Evolutionary conservation across 371 early-diverging fungal species (phyloP).

Genomic region (Umbelopsis sp.): DNA sequence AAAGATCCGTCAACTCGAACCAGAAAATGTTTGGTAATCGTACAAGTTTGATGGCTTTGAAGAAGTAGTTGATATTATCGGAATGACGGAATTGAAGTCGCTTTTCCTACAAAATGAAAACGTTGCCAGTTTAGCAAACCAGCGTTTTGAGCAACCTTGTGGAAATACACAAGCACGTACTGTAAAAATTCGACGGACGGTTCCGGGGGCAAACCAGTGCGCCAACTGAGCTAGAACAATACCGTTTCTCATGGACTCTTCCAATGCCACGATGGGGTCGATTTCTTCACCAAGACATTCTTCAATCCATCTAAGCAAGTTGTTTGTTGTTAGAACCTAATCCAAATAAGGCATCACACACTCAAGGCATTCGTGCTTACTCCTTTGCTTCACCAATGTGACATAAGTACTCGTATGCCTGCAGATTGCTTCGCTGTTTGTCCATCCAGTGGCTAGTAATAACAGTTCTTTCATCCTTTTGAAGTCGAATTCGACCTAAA

Average conservation of each 20-base stretch:
- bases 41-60: slow-evolving; percentile 80
- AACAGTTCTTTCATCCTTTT: slow-evolving; percentile 47
- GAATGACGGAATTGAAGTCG: slow-evolving; percentile 96
- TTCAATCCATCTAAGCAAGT: slow-evolving; percentile 88
- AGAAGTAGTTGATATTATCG: slow-evolving; percentile 98
- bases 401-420: slow-evolving; percentile 99
- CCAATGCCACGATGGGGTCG: slow-evolving; percentile 76
- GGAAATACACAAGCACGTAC: slow-evolving; percentile 32
- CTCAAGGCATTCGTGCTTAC: slow-evolving; percentile 53
- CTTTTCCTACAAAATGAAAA: slow-evolving; percentile 56
- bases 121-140: not conserved
- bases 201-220: slow-evolving; percentile 80
- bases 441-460: slow-evolving; percentile 91
- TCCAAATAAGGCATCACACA: slow-evolving; percentile 1
- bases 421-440: slow-evolving; percentile 86
- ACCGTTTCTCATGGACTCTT: slow-evolving; percentile 95
- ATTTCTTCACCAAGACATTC: slow-evolving; percentile 86
- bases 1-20: slow-evolving; percentile 98
- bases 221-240: slow-evolving; percentile 94
- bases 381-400: slow-evolving; percentile 99
- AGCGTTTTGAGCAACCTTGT: not conserved
- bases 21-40: slow-evolving; percentile 92
- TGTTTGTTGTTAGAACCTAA: slow-evolving; percentile 4
- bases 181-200: slow-evolving; percentile 88
- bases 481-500: slow-evolving; percentile 66